Conservation (phyloP, 768 basidiomycete species). For the Mycena olivaceomarginata region DNA sequence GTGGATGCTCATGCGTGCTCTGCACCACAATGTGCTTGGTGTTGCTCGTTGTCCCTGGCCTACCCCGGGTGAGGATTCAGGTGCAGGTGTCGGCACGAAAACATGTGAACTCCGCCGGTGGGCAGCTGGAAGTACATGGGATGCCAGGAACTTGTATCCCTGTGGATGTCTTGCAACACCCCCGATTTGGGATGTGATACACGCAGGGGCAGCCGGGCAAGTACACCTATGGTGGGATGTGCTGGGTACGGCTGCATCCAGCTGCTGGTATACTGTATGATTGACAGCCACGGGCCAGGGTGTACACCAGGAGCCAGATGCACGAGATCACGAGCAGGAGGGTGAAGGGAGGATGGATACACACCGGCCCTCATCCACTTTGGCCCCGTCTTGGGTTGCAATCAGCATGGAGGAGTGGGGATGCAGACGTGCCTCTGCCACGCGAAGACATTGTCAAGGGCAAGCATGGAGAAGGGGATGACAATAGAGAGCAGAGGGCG, state of each 20-base stretch:
- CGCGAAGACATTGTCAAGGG: not conserved
- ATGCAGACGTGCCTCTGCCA: not conserved
- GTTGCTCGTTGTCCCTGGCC: too few relatives aligned
- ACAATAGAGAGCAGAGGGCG: not conserved
- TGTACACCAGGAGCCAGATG: not conserved
- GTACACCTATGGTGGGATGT: not conserved
- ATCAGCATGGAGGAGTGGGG: not conserved
- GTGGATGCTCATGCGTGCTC: too few relatives aligned
- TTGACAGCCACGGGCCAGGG: not conserved
- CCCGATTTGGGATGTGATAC: not conserved
- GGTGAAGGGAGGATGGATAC: not conserved
- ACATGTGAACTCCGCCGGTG: too few relatives aligned
- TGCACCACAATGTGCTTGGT: too few relatives aligned
- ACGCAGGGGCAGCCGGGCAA: not conserved
- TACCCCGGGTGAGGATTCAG: too few relatives aligned
- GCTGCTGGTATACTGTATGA: not conserved
- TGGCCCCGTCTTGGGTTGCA: not conserved
- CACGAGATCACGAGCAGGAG: not conserved
- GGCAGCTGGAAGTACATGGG: too few relatives aligned
- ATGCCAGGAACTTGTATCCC: too few relatives aligned
- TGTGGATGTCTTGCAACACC: too few relatives aligned
- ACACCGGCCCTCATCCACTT: not conserved
- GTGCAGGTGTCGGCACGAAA: too few relatives aligned
- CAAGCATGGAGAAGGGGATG: not conserved
- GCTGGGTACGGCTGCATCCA: not conserved